phyloP scores from a whole-genome alignment of 768 basidiomycete species.

The Amanita pseudoporphyria region DNA sequence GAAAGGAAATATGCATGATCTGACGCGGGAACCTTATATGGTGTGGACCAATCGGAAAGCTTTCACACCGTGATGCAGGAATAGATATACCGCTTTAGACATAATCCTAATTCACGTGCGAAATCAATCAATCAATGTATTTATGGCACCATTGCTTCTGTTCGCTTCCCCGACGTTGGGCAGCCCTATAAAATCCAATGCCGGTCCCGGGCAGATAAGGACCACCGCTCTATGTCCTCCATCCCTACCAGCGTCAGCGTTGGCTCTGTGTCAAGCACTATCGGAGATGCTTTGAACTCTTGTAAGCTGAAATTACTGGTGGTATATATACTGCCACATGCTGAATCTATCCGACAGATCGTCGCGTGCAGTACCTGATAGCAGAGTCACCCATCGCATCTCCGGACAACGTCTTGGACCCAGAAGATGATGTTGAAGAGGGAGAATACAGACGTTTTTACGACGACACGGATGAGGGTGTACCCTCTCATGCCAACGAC shows the following conservation, averaged over 20 bases:
- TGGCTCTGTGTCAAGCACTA: conserved; percentile 37
- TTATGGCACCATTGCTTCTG: background rate
- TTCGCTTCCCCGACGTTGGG: background rate
- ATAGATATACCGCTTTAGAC: no score
- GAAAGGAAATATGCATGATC: conserved; percentile 49
- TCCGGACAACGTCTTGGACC: conserved; percentile 31
- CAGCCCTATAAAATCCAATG: background rate
- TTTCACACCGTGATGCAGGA: conserved; percentile 29
- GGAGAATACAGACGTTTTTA: conserved; percentile 8
- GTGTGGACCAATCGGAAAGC: conserved; percentile 80
- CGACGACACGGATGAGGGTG: conserved; percentile 11
- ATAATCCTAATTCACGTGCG: no score
- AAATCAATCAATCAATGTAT: background rate
- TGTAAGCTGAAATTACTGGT: conserved; percentile 28
- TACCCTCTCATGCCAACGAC: conserved; percentile 11
- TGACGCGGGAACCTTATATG: conserved; percentile 80
- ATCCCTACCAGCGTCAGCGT: conserved; percentile 33
- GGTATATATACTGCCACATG: conserved; percentile 1
- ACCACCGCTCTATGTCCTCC: conserved; percentile 32
- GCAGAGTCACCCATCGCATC: conserved; percentile 50
- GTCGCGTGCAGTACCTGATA: conserved; percentile 56
- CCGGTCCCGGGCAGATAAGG: background rate
- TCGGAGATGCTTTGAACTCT: conserved; percentile 46
- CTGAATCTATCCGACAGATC: conserved; percentile 33
- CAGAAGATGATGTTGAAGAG: conserved; percentile 31